These are phyloP conservation scores for Cryptococcus maquisensis DNA, from an alignment of 1,284 basidiomycete genomes.

Conservation along the genomic window DNA sequence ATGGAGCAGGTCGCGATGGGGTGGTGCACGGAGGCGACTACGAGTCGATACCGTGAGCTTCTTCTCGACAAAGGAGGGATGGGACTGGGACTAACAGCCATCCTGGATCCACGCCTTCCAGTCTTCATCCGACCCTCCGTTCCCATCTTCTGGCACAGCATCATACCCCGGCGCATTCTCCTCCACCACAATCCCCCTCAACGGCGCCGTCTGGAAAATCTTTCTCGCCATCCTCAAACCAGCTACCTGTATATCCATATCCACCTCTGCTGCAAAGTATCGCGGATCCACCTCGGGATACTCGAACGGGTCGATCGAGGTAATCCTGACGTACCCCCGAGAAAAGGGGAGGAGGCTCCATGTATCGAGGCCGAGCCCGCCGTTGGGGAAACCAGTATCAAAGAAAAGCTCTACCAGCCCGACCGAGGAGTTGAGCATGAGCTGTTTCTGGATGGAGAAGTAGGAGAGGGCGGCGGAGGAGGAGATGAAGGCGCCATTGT, in stretches of 20 bases:
- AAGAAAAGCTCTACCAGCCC: conserved; percentile 25
- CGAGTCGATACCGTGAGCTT: background rate
- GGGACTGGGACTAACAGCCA: conserved; percentile 15
- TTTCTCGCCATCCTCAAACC: conserved; percentile 34
- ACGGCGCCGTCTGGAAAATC: conserved; percentile 30
- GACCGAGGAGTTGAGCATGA: conserved; percentile 39
- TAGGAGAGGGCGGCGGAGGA: conserved; percentile 30
- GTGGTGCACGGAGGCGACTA: conserved; percentile 27
- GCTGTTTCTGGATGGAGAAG: conserved; percentile 41
- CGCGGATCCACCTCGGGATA: conserved; percentile 38
- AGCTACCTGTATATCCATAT: conserved; percentile 42
- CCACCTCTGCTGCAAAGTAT: conserved; percentile 44
- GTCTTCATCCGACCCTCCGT: conserved; percentile 21
- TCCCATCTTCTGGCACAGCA: conserved; percentile 11
- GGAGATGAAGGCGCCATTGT: conserved; percentile 29
- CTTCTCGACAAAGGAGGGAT: background rate
- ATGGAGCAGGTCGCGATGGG: conserved; percentile 62
- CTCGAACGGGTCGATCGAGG: conserved; percentile 30
- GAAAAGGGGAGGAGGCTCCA: conserved; percentile 47
- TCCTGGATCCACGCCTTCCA: conserved; percentile 46
- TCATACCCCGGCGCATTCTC: conserved; percentile 43
- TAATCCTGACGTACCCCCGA: conserved; percentile 41
- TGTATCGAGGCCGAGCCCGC: conserved; percentile 40
- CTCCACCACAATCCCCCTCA: conserved; percentile 29
- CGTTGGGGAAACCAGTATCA: conserved; percentile 19